Evolutionary conservation across 2,329 filamentous ascomycete genomes (phyloP).

Genomic region (Rhexocercosporidium sp.): DNA sequence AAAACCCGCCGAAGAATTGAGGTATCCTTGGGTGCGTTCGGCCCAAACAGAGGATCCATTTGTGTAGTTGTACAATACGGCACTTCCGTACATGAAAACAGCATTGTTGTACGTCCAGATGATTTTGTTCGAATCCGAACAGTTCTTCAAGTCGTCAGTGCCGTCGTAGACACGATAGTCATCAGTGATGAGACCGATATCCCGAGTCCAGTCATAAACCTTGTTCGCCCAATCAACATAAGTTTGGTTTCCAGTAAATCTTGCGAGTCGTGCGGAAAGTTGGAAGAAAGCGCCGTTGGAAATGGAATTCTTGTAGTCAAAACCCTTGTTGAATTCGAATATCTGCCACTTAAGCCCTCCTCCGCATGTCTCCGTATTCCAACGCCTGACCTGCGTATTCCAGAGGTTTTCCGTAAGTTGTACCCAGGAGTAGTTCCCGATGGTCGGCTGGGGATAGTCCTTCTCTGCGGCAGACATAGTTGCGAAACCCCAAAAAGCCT

Average conservation of each 20-base stretch:
- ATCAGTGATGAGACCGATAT: conserved; percentile 61
- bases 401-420: conserved; percentile 69
- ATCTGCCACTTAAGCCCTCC: conserved; percentile 86
- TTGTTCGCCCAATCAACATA: conserved; percentile 71
- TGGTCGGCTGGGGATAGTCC: conserved; percentile 66
- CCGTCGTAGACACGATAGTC: conserved; percentile 67
- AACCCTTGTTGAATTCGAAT: conserved; percentile 75
- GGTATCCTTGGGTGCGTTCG: conserved; percentile 55
- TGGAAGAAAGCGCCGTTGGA: conserved; percentile 86
- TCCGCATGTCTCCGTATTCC: conserved; percentile 70
- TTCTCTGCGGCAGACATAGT: conserved; percentile 72
- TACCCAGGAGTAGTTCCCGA: conserved; percentile 64
- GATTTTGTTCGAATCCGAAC: conserved; percentile 55
- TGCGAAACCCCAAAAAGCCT: conserved; percentile 75
- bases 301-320: conserved; percentile 83
- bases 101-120: conserved; percentile 71
- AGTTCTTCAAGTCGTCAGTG: conserved; percentile 56
- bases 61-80: conserved; percentile 67
- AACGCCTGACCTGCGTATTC: conserved; percentile 71
- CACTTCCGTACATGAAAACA: conserved; percentile 68
- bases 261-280: conserved; percentile 75
- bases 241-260: conserved; percentile 69
- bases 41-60: conserved; percentile 57
- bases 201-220: conserved; percentile 68
- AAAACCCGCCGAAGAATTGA: conserved; percentile 57